Evolutionary conservation across 2,329 filamentous ascomycete genomes (phyloP), one percentile per base, ranked within the genome.

Genomic region (Pseudogymnoascus sp.): DNA sequence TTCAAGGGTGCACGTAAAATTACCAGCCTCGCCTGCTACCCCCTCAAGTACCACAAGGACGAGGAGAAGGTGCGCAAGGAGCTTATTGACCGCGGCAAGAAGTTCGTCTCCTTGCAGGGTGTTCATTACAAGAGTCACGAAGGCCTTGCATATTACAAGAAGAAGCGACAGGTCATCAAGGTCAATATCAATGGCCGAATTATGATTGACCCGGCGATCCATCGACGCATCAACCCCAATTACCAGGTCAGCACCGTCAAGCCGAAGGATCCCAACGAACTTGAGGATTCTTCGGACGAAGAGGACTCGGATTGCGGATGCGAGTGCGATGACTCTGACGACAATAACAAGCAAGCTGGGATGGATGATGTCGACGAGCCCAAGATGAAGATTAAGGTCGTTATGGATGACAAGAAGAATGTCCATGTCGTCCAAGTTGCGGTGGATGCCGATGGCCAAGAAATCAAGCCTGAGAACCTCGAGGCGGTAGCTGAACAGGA

Each of bases 1-100:
- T 97, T 96, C 79, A 89, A 90, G 64, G 92, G 92, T 0, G 85
- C 89, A 12, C 84, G 88, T 66, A 93, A 91, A 76, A 96, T 97
- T 71, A 90, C 88, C 10, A 91, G 85, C 70, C 79, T 96, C 6
- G 77, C 84, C 0, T 89, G 85, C 65, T 96, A 91, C 71, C 92
- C 93, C 0, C 78, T 96, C 7, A 81, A 88, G 66, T 96, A 92
- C 72, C 91, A 96, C 77, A 88, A 87, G 67, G 84, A 93, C 66
- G 82, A 90, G 59, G 79, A 83, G 11, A 81, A 81, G 25, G 69
- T 96, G 46, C 84, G 84, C 61, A 76, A 81, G 64, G 81, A 87
- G 63, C 82, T 96, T 23, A 83, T 96, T 62, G 86, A 90, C 69
- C 86, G 93, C 1, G 93, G 93, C 53, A 91, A 90, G 79, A 91